phyloP scores from a whole-genome alignment of 352 stramenopile genomes.

The Phytophthora sojae region DNA sequence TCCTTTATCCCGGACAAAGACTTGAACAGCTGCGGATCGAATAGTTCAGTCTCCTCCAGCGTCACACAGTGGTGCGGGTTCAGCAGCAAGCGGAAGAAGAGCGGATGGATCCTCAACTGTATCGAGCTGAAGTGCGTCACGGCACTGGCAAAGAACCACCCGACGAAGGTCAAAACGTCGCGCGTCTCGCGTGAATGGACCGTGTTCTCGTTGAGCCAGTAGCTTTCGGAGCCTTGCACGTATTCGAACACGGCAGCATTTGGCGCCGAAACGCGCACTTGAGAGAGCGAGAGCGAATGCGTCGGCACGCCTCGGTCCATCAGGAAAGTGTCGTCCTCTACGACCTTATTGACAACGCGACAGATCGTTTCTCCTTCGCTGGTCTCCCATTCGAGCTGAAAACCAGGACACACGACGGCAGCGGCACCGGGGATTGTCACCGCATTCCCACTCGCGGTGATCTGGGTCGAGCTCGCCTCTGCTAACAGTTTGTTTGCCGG shows the following conservation, averaged over 20 bases:
- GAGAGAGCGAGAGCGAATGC: slow-evolving; percentile 46
- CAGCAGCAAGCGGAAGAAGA: slow-evolving; percentile 65
- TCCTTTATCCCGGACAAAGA: slow-evolving; percentile 56
- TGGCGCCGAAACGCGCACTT: slow-evolving; percentile 57
- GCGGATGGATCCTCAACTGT: slow-evolving; percentile 47
- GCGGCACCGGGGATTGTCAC: slow-evolving; percentile 44
- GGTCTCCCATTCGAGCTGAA: slow-evolving; percentile 48
- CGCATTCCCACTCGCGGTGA: slow-evolving; percentile 59
- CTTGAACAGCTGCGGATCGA: slow-evolving; percentile 55
- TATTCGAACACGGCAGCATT: slow-evolving; percentile 56
- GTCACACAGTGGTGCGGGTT: slow-evolving; percentile 37
- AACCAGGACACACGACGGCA: slow-evolving; percentile 28
- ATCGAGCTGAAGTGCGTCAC: slow-evolving; percentile 54
- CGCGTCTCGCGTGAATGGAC: slow-evolving; percentile 43
- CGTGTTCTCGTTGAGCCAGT: slow-evolving; percentile 64
- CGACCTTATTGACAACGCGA: slow-evolving; percentile 60
- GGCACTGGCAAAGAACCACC: slow-evolving; percentile 70
- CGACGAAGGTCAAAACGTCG: slow-evolving; percentile 52
- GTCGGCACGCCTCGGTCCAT: slow-evolving; percentile 53
- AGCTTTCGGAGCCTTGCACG: slow-evolving; percentile 66
- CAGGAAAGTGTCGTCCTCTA: slow-evolving; percentile 50
- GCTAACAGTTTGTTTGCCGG: slow-evolving; percentile 2
- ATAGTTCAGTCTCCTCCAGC: slow-evolving; percentile 51
- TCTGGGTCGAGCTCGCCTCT: slow-evolving; percentile 17
- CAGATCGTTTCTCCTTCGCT: slow-evolving; percentile 37